phyloP scores from a whole-genome alignment of 331 rosid species.

The Phaseolus coccineus region DNA sequence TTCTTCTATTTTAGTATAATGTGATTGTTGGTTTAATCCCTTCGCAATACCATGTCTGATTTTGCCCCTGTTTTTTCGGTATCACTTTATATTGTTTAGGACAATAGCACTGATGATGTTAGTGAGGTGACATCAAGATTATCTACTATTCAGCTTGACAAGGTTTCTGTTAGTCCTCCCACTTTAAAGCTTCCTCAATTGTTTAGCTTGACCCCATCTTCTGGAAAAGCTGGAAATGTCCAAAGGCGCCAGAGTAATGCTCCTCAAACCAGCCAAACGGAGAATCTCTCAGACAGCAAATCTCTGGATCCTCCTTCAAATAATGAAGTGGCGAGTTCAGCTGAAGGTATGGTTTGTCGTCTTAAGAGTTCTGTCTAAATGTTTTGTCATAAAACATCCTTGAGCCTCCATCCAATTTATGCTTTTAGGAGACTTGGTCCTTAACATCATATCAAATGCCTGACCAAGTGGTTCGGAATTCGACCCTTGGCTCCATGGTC shows the following conservation, averaged over 20 bases:
- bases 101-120: slow-evolving; percentile 72
- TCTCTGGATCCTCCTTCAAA: slow-evolving; percentile 65
- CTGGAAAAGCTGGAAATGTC: slow-evolving; percentile 85
- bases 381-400: slow-evolving; percentile 11
- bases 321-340: slow-evolving; percentile 59
- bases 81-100: slow-evolving; percentile 57
- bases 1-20: slow-evolving; percentile 33
- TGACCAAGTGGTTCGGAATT: slow-evolving; percentile 20
- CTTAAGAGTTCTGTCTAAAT: slow-evolving; percentile 37
- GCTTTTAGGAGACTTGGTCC: slow-evolving; percentile 29
- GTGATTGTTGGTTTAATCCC: slow-evolving; percentile 16
- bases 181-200: slow-evolving; percentile 97
- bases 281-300: slow-evolving; percentile 72
- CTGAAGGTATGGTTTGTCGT: slow-evolving; percentile 68
- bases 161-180: slow-evolving; percentile 83
- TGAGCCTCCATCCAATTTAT: slow-evolving; percentile 2
- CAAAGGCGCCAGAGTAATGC: slow-evolving; percentile 72
- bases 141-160: slow-evolving; percentile 80
- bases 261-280: slow-evolving; percentile 72
- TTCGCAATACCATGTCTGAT: slow-evolving; percentile 23
- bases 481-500: neutral
- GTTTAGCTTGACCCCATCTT: slow-evolving; percentile 89
- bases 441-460: slow-evolving; percentile 13
- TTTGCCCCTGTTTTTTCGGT: slow-evolving; percentile 3
- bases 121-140: slow-evolving; percentile 79